A percentile compares a stretch with the other conserved stretches of the same genome.
Conservation (phyloP, 257 asterid species). For the Solanum appendiculatum region DNA sequence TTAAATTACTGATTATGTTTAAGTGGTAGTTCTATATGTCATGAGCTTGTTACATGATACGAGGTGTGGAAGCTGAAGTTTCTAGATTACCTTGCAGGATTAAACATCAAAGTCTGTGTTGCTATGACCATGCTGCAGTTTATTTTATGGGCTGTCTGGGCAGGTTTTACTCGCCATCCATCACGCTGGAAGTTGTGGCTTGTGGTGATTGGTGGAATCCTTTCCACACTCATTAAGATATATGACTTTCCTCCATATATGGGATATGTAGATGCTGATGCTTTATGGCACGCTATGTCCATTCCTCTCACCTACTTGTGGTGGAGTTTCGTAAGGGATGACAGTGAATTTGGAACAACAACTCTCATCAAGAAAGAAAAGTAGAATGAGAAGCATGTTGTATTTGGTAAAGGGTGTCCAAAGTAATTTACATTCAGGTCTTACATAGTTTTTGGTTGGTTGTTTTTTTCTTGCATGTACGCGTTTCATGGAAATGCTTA, state of each 20-base stretch:
- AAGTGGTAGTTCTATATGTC: background rate
- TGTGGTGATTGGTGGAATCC: slow-evolving; percentile 47
- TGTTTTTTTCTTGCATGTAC: background rate
- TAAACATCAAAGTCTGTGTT: slow-evolving; percentile 59
- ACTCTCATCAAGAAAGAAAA: slow-evolving; percentile 46
- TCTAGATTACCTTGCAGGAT: slow-evolving; percentile 35
- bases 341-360: slow-evolving; percentile 54
- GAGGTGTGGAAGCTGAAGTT: background rate
- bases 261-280: slow-evolving; percentile 75
- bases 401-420: background rate
- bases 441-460: background rate
- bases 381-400: slow-evolving; percentile 7
- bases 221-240: slow-evolving; percentile 54
- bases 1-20: background rate
- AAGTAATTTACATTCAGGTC: background rate
- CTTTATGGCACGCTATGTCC: slow-evolving; percentile 69
- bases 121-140: slow-evolving; percentile 43
- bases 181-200: slow-evolving; percentile 64
- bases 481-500: background rate
- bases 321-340: slow-evolving; percentile 86
- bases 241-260: slow-evolving; percentile 65
- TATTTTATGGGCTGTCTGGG: slow-evolving; percentile 70
- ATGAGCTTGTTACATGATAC: background rate
- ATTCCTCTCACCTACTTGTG: slow-evolving; percentile 64
- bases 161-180: slow-evolving; percentile 52